Evolutionary conservation across 345 rosid species (phyloP).

Genomic region (Aquilaria sinensis): DNA sequence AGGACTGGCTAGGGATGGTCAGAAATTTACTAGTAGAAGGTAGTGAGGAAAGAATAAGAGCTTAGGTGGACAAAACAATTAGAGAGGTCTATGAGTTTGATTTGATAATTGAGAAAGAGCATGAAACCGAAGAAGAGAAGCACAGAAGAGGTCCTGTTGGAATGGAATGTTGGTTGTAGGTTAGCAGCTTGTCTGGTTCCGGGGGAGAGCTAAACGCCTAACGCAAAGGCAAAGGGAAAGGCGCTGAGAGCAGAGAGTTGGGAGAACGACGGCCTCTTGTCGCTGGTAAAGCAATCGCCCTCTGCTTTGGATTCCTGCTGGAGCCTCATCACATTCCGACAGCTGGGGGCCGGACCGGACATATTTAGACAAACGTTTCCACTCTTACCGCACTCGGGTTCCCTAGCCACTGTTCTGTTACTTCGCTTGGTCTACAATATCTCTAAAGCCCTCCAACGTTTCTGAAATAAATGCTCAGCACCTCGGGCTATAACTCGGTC

Average conservation of each 20-base stretch:
- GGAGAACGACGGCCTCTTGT: no score
- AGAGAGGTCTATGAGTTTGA: no score
- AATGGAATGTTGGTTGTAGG: slow-evolving; percentile 12
- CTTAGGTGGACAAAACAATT: not conserved
- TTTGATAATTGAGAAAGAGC: no score
- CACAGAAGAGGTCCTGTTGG: slow-evolving; percentile 6
- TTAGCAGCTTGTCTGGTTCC: slow-evolving; percentile 17
- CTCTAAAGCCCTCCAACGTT: no score
- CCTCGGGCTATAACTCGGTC: no score
- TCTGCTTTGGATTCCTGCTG: slow-evolving; percentile 34
- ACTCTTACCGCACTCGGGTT: no score
- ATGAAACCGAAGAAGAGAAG: not conserved
- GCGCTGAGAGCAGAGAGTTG: no score
- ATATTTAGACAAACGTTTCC: no score
- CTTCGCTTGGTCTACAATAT: no score
- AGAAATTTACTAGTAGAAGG: slow-evolving; percentile 7
- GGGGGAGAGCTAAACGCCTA: slow-evolving; percentile 2
- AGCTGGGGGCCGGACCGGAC: slow-evolving; percentile 9
- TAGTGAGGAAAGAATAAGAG: slow-evolving; percentile 10
- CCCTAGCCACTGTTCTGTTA: no score
- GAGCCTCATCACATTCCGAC: slow-evolving; percentile 10
- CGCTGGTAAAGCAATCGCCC: not conserved
- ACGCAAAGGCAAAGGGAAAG: not conserved
- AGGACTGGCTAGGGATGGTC: not conserved
- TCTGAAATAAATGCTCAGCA: no score